Conservation (phyloP, 352 stramenopile genomes). For the Phytophthora europaea region DNA sequence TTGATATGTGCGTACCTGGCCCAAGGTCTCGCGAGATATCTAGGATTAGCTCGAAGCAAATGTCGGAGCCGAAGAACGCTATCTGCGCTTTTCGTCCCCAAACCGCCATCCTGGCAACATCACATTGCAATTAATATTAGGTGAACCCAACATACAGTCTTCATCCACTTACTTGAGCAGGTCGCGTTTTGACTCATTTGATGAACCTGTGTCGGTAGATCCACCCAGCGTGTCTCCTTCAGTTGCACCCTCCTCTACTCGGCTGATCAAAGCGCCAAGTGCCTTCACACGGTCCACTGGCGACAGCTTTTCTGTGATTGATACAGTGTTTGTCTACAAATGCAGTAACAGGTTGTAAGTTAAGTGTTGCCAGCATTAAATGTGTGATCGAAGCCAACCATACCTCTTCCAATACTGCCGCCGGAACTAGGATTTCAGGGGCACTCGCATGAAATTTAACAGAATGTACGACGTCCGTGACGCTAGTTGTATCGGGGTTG, state of each 20-base stretch:
- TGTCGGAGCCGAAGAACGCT: conserved; percentile 78
- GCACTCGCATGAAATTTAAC: neutral
- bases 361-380: neutral
- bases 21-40: conserved; percentile 71
- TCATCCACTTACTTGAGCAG: conserved; percentile 57
- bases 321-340: conserved; percentile 19
- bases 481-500: neutral
- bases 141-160: neutral
- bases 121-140: conserved; percentile 5
- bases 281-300: conserved; percentile 68
- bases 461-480: neutral
- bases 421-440: conserved; percentile 2
- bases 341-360: neutral
- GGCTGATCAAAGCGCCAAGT: conserved; percentile 58
- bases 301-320: conserved; percentile 52
- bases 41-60: conserved; percentile 82
- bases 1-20: conserved; percentile 41
- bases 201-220: conserved; percentile 35
- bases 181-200: conserved; percentile 76
- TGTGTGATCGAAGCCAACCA: neutral
- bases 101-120: conserved; percentile 63
- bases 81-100: conserved; percentile 77
- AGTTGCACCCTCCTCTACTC: conserved; percentile 67
- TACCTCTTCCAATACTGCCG: conserved; percentile 26
- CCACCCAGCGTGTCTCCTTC: conserved; percentile 64